Evolutionary conservation across 208 protist genomes (phyloP).

Genomic region (Leishmania tarentolae): DNA sequence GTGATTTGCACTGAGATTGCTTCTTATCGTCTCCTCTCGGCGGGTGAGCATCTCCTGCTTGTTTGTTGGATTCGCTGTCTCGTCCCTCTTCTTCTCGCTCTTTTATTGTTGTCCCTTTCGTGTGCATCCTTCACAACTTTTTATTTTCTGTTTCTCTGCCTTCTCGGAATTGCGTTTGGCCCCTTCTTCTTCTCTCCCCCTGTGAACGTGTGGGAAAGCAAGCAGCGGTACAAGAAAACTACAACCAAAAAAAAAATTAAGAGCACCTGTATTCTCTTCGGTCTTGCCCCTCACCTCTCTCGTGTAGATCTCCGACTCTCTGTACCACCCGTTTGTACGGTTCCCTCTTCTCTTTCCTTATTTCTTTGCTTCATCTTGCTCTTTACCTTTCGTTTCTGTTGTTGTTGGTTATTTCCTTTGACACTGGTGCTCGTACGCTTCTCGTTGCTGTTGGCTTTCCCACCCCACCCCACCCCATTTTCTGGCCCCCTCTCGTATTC

Average conservation of each 20-base stretch:
- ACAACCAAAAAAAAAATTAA: background rate
- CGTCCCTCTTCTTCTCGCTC: background rate
- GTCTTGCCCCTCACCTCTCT: background rate
- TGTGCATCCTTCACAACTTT: too few species aligned
- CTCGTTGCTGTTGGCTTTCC: background rate
- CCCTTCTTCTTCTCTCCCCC: background rate
- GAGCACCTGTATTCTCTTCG: background rate
- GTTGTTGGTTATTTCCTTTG: background rate
- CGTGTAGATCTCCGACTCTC: background rate
- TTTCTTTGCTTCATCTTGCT: background rate
- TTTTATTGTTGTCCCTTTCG: background rate
- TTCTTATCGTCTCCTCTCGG: background rate
- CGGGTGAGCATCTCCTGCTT: background rate
- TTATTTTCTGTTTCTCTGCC: too few species aligned
- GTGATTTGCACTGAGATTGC: background rate
- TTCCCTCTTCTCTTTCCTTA: background rate
- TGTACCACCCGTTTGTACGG: background rate
- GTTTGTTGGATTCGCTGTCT: background rate
- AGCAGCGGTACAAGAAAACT: background rate
- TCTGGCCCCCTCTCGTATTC: background rate
- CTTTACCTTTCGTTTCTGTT: background rate
- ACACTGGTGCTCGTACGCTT: background rate
- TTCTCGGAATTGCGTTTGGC: background rate
- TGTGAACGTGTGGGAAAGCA: background rate
- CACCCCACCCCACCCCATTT: too few species aligned